Base-by-base conservation (phyloP, 345 rosid genomes). In the Hevea brasiliensis region DNA sequence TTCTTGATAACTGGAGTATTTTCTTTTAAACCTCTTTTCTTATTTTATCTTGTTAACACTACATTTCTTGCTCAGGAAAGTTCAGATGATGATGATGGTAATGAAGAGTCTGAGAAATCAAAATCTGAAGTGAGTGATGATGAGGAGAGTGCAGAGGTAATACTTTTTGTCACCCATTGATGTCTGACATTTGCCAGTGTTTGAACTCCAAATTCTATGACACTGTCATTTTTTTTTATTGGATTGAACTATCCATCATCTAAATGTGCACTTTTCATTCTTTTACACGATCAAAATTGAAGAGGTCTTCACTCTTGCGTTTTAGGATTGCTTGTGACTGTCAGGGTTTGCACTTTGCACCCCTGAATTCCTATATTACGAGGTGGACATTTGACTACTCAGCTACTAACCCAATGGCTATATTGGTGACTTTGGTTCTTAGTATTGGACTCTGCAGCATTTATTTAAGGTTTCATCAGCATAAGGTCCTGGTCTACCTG, bases 101-200 rank as follows among this genome's bases (percentile, higher is more conserved):
- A 73, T 14, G 76, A 65, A 35, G 81, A 69, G 23, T 62, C 76
- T 8, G 81, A 73, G 20, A 65, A 41, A 51, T 79, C 83, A 35
- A 78, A 75, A 61, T 65, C 85, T 14, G 76, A 76, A 70, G 77
- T 67, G 23, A 70, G 71, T 56, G 81, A 78, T 1, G 69, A 77
- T 0, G 77, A 70, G 14, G 81, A 74, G 26, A 61, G 41, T n/a
- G 69, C 17, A 4, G 80, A 73, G 85, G 85, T 75, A 66, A 56
- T 61, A 68, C 40, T 32, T 20, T 54, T 6, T 68, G 23, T 41
- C 62, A 54, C 47, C 32, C 35, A 35, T 57, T 23, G 17, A 32
- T 20, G 23, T 1, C 35, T 21, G 42, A 1, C 32, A 37, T 18
- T n/a, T 17, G 9, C 15, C 37, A 32, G 37, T 32, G 37, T 32